Evolutionary conservation across 176 grass and related monocot genomes (phyloP), one percentile per base, ranked within the genome.

Genomic region (Eleusine coracana): DNA sequence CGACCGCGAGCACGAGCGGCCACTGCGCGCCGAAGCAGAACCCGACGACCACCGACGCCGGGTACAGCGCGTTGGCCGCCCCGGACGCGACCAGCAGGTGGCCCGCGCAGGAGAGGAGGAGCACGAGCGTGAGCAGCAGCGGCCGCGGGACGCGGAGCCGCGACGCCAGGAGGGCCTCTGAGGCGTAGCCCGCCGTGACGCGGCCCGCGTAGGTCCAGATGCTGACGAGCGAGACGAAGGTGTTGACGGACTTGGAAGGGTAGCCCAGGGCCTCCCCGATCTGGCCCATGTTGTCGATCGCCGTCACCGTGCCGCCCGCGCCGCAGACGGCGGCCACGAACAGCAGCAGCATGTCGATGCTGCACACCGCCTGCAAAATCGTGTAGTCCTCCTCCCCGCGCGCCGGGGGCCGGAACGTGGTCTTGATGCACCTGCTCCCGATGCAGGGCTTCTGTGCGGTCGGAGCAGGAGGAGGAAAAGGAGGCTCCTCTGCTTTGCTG

Each of bases 181-280:
- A 97, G 29, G 37, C 91, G 66, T 89, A 97, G 3, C 94, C 94
- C 6, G 94, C 77, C 0, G 91, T 52, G 4, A 93, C 94, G 56
- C 94, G 91, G 5, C 94, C 94, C 17, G 94, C 94, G 86, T 97
- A 97, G 91, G 93, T 97, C 91, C 94, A 97, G 80, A 97, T 93
- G 82, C 94, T 97, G 85, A 97, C 86, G 5, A 97, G 89, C 0
- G 94, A 91, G 17, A 93, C 94, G 76, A 97, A 89, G n/a, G 91
- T 97, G 89, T 75, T 89, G 37, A 89, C 77, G 84, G 78, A 86
- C 45, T 71, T 78, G 1, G 83, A 10, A 0, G 89, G 86, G 86
- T 97, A 93, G 1, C 86, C 84, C 12, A 93, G 80, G 0, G 94
- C 89, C 49, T 89, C 63, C 0, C 94, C 94, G 65, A 97, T 97